A percentile compares a stretch with the other conserved stretches of the same genome.
Evolutionary conservation across 179 eudicot genomes (phyloP).

Genomic region (Beta corolliflora): DNA sequence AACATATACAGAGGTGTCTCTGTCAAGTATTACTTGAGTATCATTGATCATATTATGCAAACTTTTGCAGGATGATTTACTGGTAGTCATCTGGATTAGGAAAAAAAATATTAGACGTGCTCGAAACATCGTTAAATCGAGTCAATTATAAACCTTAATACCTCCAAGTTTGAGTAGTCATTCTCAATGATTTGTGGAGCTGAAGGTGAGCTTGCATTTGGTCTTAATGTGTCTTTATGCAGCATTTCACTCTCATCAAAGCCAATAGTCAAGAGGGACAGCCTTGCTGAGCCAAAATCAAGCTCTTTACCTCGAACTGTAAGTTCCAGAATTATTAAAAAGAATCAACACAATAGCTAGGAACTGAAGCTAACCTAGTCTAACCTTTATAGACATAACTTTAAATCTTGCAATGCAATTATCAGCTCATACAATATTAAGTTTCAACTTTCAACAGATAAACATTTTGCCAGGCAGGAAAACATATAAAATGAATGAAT

Average conservation of each 20-base stretch:
- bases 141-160: constrained; percentile 27
- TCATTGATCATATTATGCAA: constrained; percentile 33
- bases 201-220: constrained; percentile 43
- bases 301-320: constrained; percentile 66
- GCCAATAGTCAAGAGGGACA: constrained; percentile 43
- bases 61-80: constrained; percentile 32
- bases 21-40: constrained; percentile 25
- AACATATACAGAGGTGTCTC: constrained; percentile 35
- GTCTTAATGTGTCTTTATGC: constrained; percentile 42
- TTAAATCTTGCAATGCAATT: not conserved
- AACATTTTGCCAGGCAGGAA: no score
- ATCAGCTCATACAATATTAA: not conserved
- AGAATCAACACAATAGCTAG: not conserved
- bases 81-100: constrained; percentile 41
- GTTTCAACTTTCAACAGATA: not conserved
- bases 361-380: not conserved
- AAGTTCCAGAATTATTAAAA: constrained; percentile 16
- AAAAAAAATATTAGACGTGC: not conserved
- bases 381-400: not conserved
- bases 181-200: constrained; percentile 43
- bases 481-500: not conserved
- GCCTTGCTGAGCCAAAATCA: constrained; percentile 46
- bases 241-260: constrained; percentile 50
- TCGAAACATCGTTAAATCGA: not conserved
- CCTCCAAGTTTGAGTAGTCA: constrained; percentile 48